Evolutionary conservation across 257 asterid species (phyloP).

Genomic region (Solanum sitiens): DNA sequence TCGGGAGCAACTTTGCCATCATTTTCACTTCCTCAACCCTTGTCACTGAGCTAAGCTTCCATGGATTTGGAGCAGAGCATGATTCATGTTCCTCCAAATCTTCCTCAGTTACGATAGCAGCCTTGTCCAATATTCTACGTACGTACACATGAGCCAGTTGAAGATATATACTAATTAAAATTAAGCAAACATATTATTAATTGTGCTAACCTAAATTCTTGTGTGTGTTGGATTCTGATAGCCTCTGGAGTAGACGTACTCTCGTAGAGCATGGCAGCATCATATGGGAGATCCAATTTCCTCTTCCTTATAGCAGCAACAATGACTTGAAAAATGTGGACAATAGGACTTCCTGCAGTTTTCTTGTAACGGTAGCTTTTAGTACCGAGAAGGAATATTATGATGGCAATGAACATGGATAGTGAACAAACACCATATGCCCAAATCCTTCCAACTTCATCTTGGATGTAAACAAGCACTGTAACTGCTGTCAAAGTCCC

Average conservation of each 20-base stretch:
- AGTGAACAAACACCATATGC: neutral
- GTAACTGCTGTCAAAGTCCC: neutral
- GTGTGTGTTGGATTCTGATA: neutral
- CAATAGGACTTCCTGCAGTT: neutral
- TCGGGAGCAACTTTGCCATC: neutral
- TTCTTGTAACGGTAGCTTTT: neutral
- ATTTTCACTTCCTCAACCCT: neutral
- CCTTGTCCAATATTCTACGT: neutral
- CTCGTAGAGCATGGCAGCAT: neutral
- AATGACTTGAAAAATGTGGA: neutral
- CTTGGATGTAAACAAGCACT: neutral
- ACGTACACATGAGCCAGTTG: neutral
- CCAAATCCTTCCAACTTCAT: neutral
- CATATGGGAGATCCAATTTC: neutral
- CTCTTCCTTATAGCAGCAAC: neutral
- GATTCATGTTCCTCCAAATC: neutral
- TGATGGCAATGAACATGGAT: neutral
- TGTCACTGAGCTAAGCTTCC: neutral
- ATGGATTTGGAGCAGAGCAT: neutral
- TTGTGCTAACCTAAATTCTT: neutral
- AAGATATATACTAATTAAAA: neutral
- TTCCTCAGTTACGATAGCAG: neutral
- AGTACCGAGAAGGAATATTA: neutral
- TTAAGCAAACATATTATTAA: neutral
- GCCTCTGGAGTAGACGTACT: neutral